Conservation (phyloP, 2,329 filamentous ascomycete species). For the Paecilomyces formosus region DNA sequence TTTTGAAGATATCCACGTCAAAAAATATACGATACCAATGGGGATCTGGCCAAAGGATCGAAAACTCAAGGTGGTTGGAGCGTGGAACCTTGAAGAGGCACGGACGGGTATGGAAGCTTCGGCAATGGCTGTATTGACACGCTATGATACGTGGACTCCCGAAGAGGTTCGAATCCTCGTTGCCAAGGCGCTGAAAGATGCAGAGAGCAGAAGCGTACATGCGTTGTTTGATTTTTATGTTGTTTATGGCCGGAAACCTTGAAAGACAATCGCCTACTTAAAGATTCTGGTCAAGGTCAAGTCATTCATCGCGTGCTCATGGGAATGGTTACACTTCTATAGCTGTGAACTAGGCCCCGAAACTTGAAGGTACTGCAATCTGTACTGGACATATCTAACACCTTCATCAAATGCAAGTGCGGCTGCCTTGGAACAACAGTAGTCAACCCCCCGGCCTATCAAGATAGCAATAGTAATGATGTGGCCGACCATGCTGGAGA, state of each 20-base stretch:
- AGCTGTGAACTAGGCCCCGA: too few relatives aligned
- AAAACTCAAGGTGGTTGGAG: neutral
- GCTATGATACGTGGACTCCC: neutral
- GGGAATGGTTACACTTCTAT: too few relatives aligned
- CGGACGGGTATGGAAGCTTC: neutral
- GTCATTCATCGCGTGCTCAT: too few relatives aligned
- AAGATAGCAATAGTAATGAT: too few relatives aligned
- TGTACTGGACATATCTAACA: too few relatives aligned
- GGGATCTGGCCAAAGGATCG: neutral
- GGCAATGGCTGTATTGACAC: neutral
- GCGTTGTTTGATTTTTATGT: neutral
- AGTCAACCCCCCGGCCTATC: neutral
- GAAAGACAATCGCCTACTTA: too few relatives aligned
- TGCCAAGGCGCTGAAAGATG: neutral
- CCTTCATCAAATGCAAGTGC: too few relatives aligned
- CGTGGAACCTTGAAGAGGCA: neutral
- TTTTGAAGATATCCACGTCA: constrained; percentile 4
- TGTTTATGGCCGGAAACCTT: neutral
- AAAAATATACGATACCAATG: constrained; percentile 1
- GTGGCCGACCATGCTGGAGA: too few relatives aligned
- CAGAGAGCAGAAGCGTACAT: neutral
- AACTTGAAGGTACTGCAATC: too few relatives aligned
- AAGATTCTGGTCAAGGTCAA: too few relatives aligned
- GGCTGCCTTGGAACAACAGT: too few relatives aligned
- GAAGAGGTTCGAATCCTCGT: neutral